Conservation (phyloP, 2,329 filamentous ascomycete species). For the Ilyonectria destructans region DNA sequence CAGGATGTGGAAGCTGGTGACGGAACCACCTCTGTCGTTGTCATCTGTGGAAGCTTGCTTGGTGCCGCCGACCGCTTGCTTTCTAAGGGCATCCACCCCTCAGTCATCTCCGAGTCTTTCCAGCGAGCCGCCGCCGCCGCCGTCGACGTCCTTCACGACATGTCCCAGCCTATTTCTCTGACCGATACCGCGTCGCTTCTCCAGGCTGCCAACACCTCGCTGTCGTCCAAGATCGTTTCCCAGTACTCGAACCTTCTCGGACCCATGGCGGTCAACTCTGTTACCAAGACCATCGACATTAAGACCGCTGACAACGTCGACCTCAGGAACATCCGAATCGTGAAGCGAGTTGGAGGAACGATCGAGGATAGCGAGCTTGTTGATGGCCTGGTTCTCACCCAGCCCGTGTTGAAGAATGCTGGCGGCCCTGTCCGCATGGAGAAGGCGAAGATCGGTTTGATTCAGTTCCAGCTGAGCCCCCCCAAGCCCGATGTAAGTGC, state of each 20-base stretch:
- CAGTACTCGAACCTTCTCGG: constrained; percentile 95
- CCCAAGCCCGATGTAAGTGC: constrained; percentile 91
- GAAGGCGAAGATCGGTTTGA: constrained; percentile 96
- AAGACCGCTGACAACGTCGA: constrained; percentile 98
- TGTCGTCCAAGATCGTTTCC: constrained; percentile 98
- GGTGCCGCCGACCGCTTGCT: constrained; percentile 94
- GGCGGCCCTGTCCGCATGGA: constrained; percentile 94
- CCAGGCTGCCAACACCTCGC: constrained; percentile 95
- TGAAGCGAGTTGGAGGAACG: constrained; percentile 98
- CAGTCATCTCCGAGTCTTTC: constrained; percentile 97
- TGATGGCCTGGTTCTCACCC: constrained; percentile 92
- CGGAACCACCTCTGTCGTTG: constrained; percentile 97
- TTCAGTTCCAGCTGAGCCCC: constrained; percentile 98
- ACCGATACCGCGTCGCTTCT: constrained; percentile 91
- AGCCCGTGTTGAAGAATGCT: constrained; percentile 93
- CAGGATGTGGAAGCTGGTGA: constrained; percentile 99
- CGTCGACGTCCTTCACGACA: constrained; percentile 91
- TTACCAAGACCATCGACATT: constrained; percentile 94
- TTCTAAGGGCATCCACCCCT: constrained; percentile 95
- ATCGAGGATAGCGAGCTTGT: constrained; percentile 99
- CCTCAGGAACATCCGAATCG: constrained; percentile 93
- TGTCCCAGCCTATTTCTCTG: constrained; percentile 94
- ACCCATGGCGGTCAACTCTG: constrained; percentile 98
- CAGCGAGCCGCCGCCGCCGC: constrained; percentile 93
- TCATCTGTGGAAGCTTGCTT: constrained; percentile 95